Evolutionary conservation across 176 grass and related monocot species (phyloP).

Genomic region (Avena insularis): DNA sequence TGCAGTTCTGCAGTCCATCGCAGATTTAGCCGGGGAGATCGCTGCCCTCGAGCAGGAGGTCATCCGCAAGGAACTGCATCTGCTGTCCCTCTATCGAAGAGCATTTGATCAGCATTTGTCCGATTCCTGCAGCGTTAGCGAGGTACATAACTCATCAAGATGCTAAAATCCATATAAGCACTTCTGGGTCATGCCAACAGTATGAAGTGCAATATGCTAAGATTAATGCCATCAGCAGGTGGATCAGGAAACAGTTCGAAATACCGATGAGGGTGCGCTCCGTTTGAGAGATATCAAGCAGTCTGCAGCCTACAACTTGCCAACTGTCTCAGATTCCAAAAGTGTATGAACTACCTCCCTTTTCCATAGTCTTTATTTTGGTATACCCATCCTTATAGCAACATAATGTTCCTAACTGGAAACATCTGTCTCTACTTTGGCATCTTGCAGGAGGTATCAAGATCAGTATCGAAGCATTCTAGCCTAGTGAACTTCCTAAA

Average conservation of each 20-base stretch:
- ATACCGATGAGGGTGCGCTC: slow-evolving; percentile 44
- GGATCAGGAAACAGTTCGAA: slow-evolving; percentile 50
- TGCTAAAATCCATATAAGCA: background rate
- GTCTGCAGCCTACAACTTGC: slow-evolving; percentile 47
- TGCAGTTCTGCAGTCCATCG: slow-evolving; percentile 58
- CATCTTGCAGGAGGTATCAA: slow-evolving; percentile 59
- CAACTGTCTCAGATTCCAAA: slow-evolving; percentile 46
- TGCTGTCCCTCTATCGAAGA: slow-evolving; percentile 81
- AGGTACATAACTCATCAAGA: slow-evolving; percentile 34
- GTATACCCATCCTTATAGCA: slow-evolving; percentile 7
- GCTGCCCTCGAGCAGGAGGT: slow-evolving; percentile 87
- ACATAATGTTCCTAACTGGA: background rate
- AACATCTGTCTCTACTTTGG: slow-evolving; percentile 24
- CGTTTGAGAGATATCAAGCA: slow-evolving; percentile 60
- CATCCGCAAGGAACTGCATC: slow-evolving; percentile 74
- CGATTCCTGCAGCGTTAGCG: slow-evolving; percentile 47
- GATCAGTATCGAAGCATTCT: slow-evolving; percentile 51
- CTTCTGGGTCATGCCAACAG: background rate
- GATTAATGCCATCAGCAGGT: slow-evolving; percentile 38
- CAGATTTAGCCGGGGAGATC: slow-evolving; percentile 85
- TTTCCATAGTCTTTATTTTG: background rate
- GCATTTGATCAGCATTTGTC: slow-evolving; percentile 73
- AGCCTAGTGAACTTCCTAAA: slow-evolving; percentile 87
- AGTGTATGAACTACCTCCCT: slow-evolving; percentile 33
- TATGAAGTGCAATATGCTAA: slow-evolving; percentile 31